A percentile compares a stretch with the other conserved stretches of the same genome.
phyloP scores from a whole-genome alignment of 352 stramenopile genomes.

The Blastocystis sp. region DNA sequence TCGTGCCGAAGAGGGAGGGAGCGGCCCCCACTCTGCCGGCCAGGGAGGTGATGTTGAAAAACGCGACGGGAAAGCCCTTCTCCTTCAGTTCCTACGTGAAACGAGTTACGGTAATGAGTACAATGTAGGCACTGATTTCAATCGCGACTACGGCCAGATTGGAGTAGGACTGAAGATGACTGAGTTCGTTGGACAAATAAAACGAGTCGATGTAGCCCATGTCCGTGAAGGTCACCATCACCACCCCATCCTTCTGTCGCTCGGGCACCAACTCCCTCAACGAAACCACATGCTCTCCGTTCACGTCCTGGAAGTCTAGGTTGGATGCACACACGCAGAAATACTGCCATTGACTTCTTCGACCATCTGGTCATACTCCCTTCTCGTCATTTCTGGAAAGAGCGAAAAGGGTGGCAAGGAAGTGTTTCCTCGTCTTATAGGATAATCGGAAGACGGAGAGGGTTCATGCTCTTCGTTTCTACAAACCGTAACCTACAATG shows the following conservation, averaged over 20 bases:
- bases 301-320: background rate
- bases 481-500: too few relatives aligned
- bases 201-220: conserved; percentile 53
- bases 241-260: background rate
- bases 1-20: background rate
- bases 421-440: too few relatives aligned
- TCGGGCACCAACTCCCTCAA: background rate
- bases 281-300: conserved; percentile 15
- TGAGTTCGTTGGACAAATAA: conserved; percentile 39
- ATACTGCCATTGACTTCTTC: background rate
- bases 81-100: background rate
- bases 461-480: too few relatives aligned
- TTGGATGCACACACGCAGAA: background rate
- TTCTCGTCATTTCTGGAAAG: background rate
- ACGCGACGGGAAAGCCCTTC: conserved; percentile 39
- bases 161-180: conserved; percentile 1
- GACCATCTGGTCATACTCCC: background rate
- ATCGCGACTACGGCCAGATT: conserved; percentile 58
- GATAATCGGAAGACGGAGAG: too few relatives aligned
- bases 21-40: background rate
- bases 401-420: too few relatives aligned
- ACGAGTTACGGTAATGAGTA: background rate
- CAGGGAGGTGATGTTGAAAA: conserved; percentile 13
- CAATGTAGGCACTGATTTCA: conserved; percentile 24
- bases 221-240: conserved; percentile 64